Evolutionary conservation across 805 yeast species (phyloP), one percentile per base, ranked within the genome.

Genomic region (Yamadazyma endophytica): DNA sequence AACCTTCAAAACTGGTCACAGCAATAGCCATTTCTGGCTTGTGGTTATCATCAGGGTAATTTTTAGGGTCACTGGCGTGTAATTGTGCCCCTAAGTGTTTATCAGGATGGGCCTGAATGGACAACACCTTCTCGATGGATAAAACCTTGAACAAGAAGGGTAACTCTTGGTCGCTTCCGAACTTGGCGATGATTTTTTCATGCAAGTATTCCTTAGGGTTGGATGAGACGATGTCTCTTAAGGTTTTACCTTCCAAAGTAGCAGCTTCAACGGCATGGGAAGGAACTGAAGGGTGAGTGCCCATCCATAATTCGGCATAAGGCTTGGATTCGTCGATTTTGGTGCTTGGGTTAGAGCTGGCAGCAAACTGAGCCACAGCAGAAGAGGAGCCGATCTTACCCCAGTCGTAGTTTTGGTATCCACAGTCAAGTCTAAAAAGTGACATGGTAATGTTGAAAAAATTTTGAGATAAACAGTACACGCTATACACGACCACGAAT

Each of bases 1-100:
- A 90, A 0, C 97, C 97, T 67, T 92, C 97, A 50, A 92, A 92
- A 39, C 77, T 85, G 14, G 97, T 89, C 32, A 92, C 79, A 6
- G 98, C 98, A 52, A 92, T 77, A 30, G 98, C 97, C 98, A 92
- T 92, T 61, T 92, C 98, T n/a, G 98, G 98, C 68, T 92, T 92
- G 64, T 92, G 98, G 68, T 92, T 92, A 57, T 82, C 95, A 64
- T 92, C 98, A 3, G 97, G 97, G 58, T 92, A 92, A 64, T 92
- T 84, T 50, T 79, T 77, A 35, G 98, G 97, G 63, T 92, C 97
- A 17, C 69, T 61, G 12, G 73, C 72, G 52, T 83, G 95, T 49
- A 92, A 70, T 42, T 76, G 75, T 28, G 72, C 77, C 22, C 83
- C 98, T 36, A 92, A 69, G 9, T 69, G 56, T 66, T 92, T 92